A percentile compares a stretch with the other conserved stretches of the same genome.
Conservation (phyloP, 495 filamentous ascomycete genomes). For the Xylaria castorea region DNA sequence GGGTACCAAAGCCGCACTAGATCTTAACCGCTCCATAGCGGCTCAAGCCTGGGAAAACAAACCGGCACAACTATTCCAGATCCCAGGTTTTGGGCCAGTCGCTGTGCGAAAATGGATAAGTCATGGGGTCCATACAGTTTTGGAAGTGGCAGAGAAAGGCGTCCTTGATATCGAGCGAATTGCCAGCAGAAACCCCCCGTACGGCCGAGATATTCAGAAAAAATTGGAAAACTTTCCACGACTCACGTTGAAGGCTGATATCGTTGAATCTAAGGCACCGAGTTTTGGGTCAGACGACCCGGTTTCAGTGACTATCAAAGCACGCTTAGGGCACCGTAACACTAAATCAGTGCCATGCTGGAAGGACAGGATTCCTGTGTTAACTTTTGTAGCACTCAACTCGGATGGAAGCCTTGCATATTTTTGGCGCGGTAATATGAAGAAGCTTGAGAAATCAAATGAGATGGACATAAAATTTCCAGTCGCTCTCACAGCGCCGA, state of each 20-base stretch:
- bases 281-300: slow-evolving; percentile 39
- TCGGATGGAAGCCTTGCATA: slow-evolving; percentile 76
- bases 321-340: slow-evolving; percentile 77
- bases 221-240: slow-evolving; percentile 76
- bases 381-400: slow-evolving; percentile 78
- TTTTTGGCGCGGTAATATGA: slow-evolving; percentile 78
- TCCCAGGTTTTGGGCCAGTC: slow-evolving; percentile 81
- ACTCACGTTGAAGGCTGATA: slow-evolving; percentile 59
- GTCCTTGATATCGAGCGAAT: slow-evolving; percentile 76
- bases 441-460: slow-evolving; percentile 61
- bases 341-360: slow-evolving; percentile 66
- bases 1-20: slow-evolving; percentile 71
- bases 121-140: slow-evolving; percentile 72
- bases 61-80: slow-evolving; percentile 83
- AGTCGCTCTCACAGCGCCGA: slow-evolving; percentile 59
- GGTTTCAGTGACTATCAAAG: slow-evolving; percentile 68
- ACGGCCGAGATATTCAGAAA: slow-evolving; percentile 72
- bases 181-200: slow-evolving; percentile 82
- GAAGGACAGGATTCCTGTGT: slow-evolving; percentile 64
- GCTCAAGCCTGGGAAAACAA: slow-evolving; percentile 88
- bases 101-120: slow-evolving; percentile 77
- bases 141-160: slow-evolving; percentile 71
- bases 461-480: slow-evolving; percentile 68
- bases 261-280: slow-evolving; percentile 42
- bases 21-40: slow-evolving; percentile 77